Evolutionary conservation across 2,329 filamentous ascomycete genomes (phyloP).

Genomic region (Lecanosticta acicola): DNA sequence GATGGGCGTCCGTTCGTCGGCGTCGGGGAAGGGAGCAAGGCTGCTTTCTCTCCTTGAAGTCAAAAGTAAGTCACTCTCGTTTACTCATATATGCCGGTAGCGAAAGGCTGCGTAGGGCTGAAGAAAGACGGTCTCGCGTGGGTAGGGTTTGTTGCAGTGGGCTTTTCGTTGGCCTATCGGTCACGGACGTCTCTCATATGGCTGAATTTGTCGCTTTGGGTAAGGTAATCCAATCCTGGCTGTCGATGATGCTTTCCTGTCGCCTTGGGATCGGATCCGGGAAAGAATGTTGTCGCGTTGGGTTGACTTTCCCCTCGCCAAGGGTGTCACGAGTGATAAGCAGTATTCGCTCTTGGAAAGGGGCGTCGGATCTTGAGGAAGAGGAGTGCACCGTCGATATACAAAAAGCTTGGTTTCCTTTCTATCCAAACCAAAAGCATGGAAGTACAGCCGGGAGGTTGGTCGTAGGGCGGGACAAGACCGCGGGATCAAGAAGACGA

Average conservation of each 20-base stretch:
- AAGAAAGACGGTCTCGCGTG: background rate
- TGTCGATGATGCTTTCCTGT: conserved; percentile 4
- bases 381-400: conserved; percentile 2
- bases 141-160: conserved; percentile 7
- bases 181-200: conserved; percentile 3
- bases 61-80: conserved; percentile 8
- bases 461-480: background rate
- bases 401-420: conserved; percentile 9
- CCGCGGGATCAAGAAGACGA: background rate
- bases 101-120: conserved; percentile 2
- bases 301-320: conserved; percentile 1
- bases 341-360: background rate
- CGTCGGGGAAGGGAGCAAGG: background rate
- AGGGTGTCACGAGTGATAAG: background rate
- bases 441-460: background rate
- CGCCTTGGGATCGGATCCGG: background rate
- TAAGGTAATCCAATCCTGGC: conserved; percentile 3
- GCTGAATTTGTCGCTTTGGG: conserved; percentile 7
- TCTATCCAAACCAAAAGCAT: conserved; percentile 6
- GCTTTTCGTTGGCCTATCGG: conserved; percentile 9
- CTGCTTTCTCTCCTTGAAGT: conserved; percentile 8
- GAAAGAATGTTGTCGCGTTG: conserved; percentile 2
- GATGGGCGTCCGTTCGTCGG: conserved; percentile 2
- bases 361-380: background rate
- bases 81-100: conserved; percentile 7